Conservation (phyloP, 2,329 filamentous ascomycete species). For the Cryphonectria parasitica region DNA sequence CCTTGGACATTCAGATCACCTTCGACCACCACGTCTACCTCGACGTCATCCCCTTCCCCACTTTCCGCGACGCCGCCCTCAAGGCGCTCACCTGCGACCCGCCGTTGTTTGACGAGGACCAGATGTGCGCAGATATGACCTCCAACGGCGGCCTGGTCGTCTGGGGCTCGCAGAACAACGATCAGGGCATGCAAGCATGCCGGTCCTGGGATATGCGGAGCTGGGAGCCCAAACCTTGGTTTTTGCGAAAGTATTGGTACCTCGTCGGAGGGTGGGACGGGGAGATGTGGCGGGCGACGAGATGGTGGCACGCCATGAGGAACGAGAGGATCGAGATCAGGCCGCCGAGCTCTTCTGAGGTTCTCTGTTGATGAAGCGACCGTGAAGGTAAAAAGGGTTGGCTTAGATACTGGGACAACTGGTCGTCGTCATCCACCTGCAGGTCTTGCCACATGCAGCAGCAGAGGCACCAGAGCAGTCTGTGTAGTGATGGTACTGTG, state of each 20-base stretch:
- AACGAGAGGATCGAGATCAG: conserved; percentile 17
- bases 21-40: conserved; percentile 42
- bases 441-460: too few relatives aligned
- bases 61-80: conserved; percentile 39
- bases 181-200: conserved; percentile 39
- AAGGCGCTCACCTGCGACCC: conserved; percentile 34
- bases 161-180: conserved; percentile 41
- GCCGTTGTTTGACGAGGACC: conserved; percentile 40
- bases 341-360: background rate
- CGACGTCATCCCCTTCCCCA: conserved; percentile 41
- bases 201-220: conserved; percentile 50
- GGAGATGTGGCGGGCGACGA: conserved; percentile 40
- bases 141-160: conserved; percentile 41
- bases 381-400: too few relatives aligned
- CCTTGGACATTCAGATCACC: conserved; percentile 39
- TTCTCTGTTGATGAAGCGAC: background rate
- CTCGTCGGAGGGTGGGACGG: conserved; percentile 43
- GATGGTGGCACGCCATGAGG: conserved; percentile 39
- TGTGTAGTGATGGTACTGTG: too few relatives aligned
- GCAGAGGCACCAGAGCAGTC: too few relatives aligned
- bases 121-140: conserved; percentile 42
- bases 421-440: too few relatives aligned
- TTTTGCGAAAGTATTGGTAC: conserved; percentile 46
- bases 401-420: too few relatives aligned
- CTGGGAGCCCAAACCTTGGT: conserved; percentile 50